Percentiles rank a stretch among this genome's conserved stretches.
Conservation (phyloP, 2,329 filamentous ascomycete genomes). For the Xylaria arbuscula region DNA sequence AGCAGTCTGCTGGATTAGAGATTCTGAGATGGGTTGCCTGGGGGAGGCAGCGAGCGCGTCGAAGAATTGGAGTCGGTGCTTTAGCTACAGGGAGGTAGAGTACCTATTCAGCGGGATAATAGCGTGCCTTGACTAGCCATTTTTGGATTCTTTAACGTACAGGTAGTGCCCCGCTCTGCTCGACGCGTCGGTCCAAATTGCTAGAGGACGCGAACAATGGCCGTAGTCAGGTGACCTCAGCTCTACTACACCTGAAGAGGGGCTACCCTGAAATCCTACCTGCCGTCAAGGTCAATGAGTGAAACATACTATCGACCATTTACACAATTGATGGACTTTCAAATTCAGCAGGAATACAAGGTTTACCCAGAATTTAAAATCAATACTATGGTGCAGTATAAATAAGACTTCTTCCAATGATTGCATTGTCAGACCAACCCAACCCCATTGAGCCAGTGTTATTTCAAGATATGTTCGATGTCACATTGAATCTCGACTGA, state of each 20-base stretch:
- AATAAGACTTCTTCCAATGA: too few species aligned
- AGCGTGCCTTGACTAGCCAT: constrained; percentile 7
- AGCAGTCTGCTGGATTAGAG: not conserved
- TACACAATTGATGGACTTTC: too few species aligned
- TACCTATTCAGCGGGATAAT: not conserved
- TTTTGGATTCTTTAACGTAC: constrained; percentile 7
- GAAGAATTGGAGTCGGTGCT: constrained; percentile 20
- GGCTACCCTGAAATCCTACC: not conserved
- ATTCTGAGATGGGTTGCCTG: constrained; percentile 14
- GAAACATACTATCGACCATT: too few species aligned
- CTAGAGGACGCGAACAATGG: constrained; percentile 35
- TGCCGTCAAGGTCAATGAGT: too few species aligned
- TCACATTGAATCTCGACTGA: constrained; percentile 7
- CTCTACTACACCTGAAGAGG: not conserved
- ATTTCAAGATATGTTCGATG: not conserved
- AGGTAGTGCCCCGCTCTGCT: constrained; percentile 27
- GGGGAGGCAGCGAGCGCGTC: constrained; percentile 23
- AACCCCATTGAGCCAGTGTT: not conserved
- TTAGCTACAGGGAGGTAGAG: not conserved
- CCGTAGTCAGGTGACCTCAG: constrained; percentile 37
- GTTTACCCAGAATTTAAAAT: too few species aligned
- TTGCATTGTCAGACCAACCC: too few species aligned
- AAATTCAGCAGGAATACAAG: too few species aligned
- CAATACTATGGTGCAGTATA: too few species aligned
- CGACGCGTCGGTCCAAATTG: constrained; percentile 29